Conservation (phyloP, 169 alveolate species). For the Babesia ovata region DNA sequence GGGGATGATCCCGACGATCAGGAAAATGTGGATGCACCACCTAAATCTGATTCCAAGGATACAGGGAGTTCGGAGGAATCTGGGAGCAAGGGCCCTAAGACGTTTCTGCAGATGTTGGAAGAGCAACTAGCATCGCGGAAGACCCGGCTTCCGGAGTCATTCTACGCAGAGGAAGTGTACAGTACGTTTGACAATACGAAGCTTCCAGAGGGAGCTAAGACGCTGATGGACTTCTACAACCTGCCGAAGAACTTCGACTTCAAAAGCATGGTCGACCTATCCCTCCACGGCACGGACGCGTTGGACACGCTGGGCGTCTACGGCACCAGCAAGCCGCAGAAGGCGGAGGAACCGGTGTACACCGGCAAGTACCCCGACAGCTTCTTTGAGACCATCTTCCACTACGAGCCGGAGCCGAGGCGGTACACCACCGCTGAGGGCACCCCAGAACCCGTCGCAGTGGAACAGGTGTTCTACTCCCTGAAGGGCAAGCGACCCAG, state of each 20-base stretch:
- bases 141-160: conserved; percentile 11
- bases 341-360: conserved; percentile 13
- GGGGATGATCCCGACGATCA: not conserved
- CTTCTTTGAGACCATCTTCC: conserved; percentile 17
- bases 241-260: conserved; percentile 63
- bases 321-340: not conserved
- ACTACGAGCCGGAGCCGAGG: not conserved
- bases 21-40: not conserved
- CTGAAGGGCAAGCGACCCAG: conserved; percentile 21
- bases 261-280: conserved; percentile 32
- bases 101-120: conserved; percentile 18
- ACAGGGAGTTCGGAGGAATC: not conserved
- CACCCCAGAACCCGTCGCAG: conserved; percentile 14
- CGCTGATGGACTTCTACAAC: conserved; percentile 55
- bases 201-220: conserved; percentile 66
- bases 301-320: not conserved
- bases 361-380: conserved; percentile 20
- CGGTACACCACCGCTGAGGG: conserved; percentile 19
- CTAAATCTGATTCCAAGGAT: not conserved
- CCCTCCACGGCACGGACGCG: conserved; percentile 31
- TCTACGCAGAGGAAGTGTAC: conserved; percentile 23
- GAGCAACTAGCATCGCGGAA: conserved; percentile 20
- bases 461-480: conserved; percentile 8
- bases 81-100: not conserved
- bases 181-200: conserved; percentile 21